Evolutionary conservation across 2,329 filamentous ascomycete species (phyloP).

Genomic region (Pseudogymnoascus sp.): DNA sequence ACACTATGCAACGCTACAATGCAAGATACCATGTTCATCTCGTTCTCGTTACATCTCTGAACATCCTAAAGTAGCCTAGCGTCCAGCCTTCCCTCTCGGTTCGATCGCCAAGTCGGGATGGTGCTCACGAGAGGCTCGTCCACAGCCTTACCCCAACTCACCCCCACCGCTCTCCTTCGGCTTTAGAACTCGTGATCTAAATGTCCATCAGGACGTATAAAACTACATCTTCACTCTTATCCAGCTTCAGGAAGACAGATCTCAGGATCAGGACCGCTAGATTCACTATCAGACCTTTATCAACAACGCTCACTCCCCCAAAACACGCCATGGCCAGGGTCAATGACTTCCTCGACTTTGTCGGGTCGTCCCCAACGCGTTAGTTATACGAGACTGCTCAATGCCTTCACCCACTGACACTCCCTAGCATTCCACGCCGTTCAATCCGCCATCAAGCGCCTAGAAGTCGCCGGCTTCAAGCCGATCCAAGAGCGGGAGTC

Average conservation of each 20-base stretch:
- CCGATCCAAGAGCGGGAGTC: slow-evolving; percentile 85
- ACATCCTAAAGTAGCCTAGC: background rate
- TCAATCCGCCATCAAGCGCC: slow-evolving; percentile 63
- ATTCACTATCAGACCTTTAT: background rate
- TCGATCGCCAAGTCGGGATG: background rate
- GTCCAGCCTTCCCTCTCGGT: background rate
- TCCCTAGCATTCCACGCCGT: slow-evolving; percentile 84
- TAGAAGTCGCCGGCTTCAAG: slow-evolving; percentile 78
- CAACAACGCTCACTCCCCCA: background rate
- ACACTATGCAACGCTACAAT: background rate
- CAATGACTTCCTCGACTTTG: slow-evolving; percentile 81
- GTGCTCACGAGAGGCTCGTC: background rate
- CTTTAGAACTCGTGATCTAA: background rate
- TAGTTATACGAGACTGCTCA: slow-evolving; percentile 29
- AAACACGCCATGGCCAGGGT: slow-evolving; percentile 21
- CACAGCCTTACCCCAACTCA: slow-evolving; percentile 1
- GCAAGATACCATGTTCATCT: background rate
- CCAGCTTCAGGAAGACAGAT: background rate
- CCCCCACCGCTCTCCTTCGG: background rate
- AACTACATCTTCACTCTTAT: background rate
- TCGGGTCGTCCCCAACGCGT: slow-evolving; percentile 93
- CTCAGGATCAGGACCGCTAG: background rate
- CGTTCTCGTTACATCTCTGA: background rate
- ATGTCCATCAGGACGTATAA: background rate
- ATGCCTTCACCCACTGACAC: slow-evolving; percentile 19